Base-by-base conservation (phyloP, 768 basidiomycete species). In the Astraeus odoratus region DNA sequence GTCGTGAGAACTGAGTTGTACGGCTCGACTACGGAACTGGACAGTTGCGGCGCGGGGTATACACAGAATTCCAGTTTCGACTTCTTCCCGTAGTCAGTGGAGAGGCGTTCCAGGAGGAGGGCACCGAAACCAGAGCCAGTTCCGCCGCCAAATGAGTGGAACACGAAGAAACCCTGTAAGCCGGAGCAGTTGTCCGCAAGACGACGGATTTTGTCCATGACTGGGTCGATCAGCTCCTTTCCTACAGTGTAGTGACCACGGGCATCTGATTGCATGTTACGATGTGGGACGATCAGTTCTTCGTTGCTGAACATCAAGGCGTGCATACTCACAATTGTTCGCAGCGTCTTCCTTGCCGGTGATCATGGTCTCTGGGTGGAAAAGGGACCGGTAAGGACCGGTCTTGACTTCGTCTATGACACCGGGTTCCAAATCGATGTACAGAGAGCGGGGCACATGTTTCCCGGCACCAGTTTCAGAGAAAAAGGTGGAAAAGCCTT, bases 131-230 rank as follows among this genome's bases (percentile, higher is more conserved):
- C 96, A 50, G 96, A 99, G 60, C 96, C 96, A 63, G 96, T 98
- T 68, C 96, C 96, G 63, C 96, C 96, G 64, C 96, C 96, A 65
- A 99, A 98, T 16, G 96, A 98, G 74, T 98, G 96, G 82, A 98
- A 98, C 61, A 98, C 90, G 63, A 98, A 98, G 82, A 99, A 99
- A 59, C 96, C 96, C 71, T 99, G 96, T 36, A 99, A 83, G 64
- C 96, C 96, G 40, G 82, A 80, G 73, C 95, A 98, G 72, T 96
- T 96, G 71, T 99, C 96, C 42, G 94, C 90, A 51, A 99, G 81
- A 55, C 90, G 86, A 65, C 96, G 89, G 55, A 98, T 74, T 68
- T 90, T 94, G 71, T 99, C 96, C 82, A 97, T 88, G 44, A 96
- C 94, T 36, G 78, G 78, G 71, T 99, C 96, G 50, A 99, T 92